Base-by-base conservation (phyloP, 768 basidiomycete species). In the Auriscalpium vulgare region DNA sequence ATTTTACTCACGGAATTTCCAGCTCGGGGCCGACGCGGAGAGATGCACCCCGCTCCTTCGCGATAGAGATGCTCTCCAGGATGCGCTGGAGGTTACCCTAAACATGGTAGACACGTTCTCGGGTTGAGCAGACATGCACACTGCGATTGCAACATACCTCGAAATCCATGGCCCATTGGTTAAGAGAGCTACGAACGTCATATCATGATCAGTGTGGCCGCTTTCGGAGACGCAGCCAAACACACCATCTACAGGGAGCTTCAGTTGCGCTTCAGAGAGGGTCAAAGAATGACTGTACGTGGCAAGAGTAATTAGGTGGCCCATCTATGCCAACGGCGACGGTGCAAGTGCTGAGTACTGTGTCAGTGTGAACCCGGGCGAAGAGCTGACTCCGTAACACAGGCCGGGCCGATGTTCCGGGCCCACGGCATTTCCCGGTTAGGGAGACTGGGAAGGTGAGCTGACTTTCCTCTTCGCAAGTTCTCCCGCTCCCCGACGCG, bases 81-180 rank as follows among this genome's bases (percentile, higher is more conserved):
- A 98, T 98, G 19, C 97, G 84, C 61, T 93, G 88, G 65, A 88
- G 82, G 67, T 98, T 99, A 29, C 97, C 97, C 91, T 97, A 48
- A 45, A 19, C 17, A 17, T n/a, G 1, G 10, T n/a, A 1, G 23
- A 13, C 44, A 19, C 9, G 14, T 13, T 36, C 48, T 46, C 49
- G 37, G 48, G 14, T 3, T 8, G 21, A 29, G 17, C 13, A 43
- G 4, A 19, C 11, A 52, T 13, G 50, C 16, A 38, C 10, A 35
- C 19, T 47, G 10, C 14, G 9, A 29, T 2, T n/a, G 10, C 34
- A 13, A 59, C 74, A 59, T 65, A 88, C 94, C 67, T 95, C 84
- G 59, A 97, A 97, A 69, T 97, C 95, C 40, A 98, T 73, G 8
- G 97, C 90, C 93, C 95, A 97, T 71, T 99, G 95, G 65, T 97